Base-by-base conservation (phyloP, 345 rosid species). In the Citrus sinensis region DNA sequence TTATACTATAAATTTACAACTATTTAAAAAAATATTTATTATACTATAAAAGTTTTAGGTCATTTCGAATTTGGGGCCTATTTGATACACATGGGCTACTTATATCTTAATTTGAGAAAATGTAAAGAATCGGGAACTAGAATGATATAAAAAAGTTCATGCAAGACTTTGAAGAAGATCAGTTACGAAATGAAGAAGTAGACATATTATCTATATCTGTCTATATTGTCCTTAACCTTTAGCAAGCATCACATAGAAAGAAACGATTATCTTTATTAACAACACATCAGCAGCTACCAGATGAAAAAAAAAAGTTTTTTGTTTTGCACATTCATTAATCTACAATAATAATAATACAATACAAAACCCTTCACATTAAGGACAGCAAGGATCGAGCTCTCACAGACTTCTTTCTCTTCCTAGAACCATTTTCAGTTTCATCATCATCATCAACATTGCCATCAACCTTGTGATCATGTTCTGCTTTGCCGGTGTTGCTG, bases 311-410 rank as follows among this genome's bases (percentile, higher is more conserved):
- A 14, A 51, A 17, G 7, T 17, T 54, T 54, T 54, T 54, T 54
- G 58, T 17, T 54, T 17, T 5, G 5, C 22, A 17, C 58, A 8
- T 54, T 54, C 58, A 4, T 54, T 54, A 54, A 54, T 5, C 22
- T 54, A 16, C 7, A 30, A 3, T 5, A 35, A 5, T 42, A 51
- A 17, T 17, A 51, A 51, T 51, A 51, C 58, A 54, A 54, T 54
- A 54, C 58, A 54, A 54, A 54, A 16, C 58, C 58, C 66, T 67
- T 80, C 70, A 87, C 90, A 85, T 84, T 3, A 85, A 83, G 17
- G 88, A 85, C 72, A 81, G 81, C 73, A 84, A 80, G 29, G 90
- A 88, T 75, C 87, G 83, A 58, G 87, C 86, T 73, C 84, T 88
- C 37, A 86, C 83, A 1, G 87, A 85, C 80, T 84, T 88, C 66